A percentile compares a stretch with the other conserved stretches of the same genome.
phyloP scores from a whole-genome alignment of 2,329 filamentous ascomycete genomes.

The Aspergillus quadrilineatus region DNA sequence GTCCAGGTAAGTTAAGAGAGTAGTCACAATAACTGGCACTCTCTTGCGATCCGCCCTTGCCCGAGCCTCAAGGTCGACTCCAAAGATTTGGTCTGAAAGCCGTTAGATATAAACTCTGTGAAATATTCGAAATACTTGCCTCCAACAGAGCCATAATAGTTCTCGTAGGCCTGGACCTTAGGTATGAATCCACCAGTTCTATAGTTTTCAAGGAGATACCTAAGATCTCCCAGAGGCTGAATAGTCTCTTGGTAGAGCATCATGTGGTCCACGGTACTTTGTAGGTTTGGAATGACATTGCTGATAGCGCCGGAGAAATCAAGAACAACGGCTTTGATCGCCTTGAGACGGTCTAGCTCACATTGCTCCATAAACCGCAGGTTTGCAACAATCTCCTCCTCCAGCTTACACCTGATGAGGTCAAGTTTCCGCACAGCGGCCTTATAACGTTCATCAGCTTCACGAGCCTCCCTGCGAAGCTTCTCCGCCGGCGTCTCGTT shows the following conservation, averaged over 20 bases:
- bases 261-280: conserved; percentile 97
- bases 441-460: conserved; percentile 94
- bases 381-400: conserved; percentile 90
- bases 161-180: conserved; percentile 90
- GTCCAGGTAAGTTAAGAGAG: conserved; percentile 90
- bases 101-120: conserved; percentile 9
- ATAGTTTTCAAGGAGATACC: conserved; percentile 95
- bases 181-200: conserved; percentile 90
- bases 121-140: conserved; percentile 37
- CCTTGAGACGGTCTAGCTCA: conserved; percentile 91
- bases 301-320: conserved; percentile 97
- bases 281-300: conserved; percentile 94
- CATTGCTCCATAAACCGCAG: conserved; percentile 96
- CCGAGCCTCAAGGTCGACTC: conserved; percentile 93
- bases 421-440: conserved; percentile 80
- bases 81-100: conserved; percentile 80
- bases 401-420: conserved; percentile 86
- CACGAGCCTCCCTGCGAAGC: conserved; percentile 81
- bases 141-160: conserved; percentile 98
- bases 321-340: conserved; percentile 95
- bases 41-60: conserved; percentile 93
- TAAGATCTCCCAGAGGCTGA: conserved; percentile 84
- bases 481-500: conserved; percentile 89
- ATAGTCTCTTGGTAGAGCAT: conserved; percentile 98
- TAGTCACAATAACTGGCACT: conserved; percentile 87